Evolutionary conservation across 2,329 filamentous ascomycete species (phyloP).

Genomic region (Nemania sp.): DNA sequence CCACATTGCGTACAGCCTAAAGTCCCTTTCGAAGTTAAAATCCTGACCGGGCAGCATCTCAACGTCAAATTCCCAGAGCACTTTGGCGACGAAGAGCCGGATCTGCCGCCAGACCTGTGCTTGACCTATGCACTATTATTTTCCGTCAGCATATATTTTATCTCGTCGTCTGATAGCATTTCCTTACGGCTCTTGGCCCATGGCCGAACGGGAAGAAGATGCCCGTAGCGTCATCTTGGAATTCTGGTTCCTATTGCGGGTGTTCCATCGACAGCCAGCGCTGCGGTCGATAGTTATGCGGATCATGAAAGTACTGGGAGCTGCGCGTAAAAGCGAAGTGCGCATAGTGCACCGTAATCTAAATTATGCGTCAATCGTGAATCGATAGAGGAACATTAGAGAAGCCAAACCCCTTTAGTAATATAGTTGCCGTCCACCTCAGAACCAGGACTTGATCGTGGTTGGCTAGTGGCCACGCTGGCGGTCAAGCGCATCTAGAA

Average conservation of each 20-base stretch:
- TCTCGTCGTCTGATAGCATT: neutral
- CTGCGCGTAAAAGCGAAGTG: neutral
- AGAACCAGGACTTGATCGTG: too few species aligned
- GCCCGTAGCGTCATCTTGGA: neutral
- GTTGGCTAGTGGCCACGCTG: too few species aligned
- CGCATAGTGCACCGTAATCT: neutral
- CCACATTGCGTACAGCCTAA: neutral
- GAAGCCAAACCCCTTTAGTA: too few species aligned
- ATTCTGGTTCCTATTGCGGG: neutral
- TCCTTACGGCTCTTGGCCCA: neutral
- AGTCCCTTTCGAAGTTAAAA: constrained; percentile 2
- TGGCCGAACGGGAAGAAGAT: neutral
- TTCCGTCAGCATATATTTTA: neutral
- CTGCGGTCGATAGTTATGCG: neutral
- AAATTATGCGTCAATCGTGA: too few species aligned
- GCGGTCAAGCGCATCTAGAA: too few species aligned
- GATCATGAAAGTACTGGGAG: neutral
- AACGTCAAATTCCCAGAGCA: constrained; percentile 20
- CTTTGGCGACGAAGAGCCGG: constrained; percentile 38
- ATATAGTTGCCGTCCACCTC: too few species aligned
- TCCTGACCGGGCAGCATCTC: neutral
- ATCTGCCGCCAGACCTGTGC: constrained; percentile 22
- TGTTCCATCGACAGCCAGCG: neutral
- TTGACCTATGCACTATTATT: constrained; percentile 5
- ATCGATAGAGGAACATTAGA: too few species aligned